These are phyloP conservation scores for Ophiostoma ips DNA, from an alignment of 2,329 filamentous ascomycete genomes.

Conservation along the genomic window DNA sequence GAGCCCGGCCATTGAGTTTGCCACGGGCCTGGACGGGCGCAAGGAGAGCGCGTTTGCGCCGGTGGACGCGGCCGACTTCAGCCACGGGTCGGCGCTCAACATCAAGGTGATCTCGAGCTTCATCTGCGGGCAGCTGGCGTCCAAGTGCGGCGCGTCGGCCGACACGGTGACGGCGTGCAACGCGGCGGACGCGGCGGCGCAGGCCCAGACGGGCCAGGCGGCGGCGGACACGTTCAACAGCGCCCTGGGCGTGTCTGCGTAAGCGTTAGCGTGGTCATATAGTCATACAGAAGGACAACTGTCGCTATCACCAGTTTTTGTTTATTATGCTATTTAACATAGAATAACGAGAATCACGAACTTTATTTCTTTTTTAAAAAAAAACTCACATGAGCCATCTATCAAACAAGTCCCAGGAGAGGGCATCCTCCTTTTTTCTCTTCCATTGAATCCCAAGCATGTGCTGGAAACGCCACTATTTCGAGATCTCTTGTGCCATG, in stretches of 20 bases:
- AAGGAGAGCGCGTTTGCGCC: conserved; percentile 28
- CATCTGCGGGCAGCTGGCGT: conserved; percentile 23
- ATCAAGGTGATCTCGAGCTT: conserved; percentile 25
- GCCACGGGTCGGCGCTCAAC: conserved; percentile 34
- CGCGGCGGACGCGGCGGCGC: conserved; percentile 20
- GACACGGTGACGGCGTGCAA: conserved; percentile 22
- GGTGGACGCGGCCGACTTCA: conserved; percentile 29
- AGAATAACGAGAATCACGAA: too few relatives aligned
- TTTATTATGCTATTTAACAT: not conserved
- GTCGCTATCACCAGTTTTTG: not conserved
- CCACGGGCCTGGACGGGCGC: conserved; percentile 32
- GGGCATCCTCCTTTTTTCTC: not conserved
- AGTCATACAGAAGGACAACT: too few relatives aligned
- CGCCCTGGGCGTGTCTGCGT: conserved; percentile 22
- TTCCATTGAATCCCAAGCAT: not conserved
- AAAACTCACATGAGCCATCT: not conserved
- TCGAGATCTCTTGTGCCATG: too few relatives aligned
- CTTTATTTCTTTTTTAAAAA: too few relatives aligned
- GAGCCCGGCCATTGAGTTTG: conserved; percentile 35
- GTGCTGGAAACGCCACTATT: not conserved
- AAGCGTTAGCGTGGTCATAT: too few relatives aligned
- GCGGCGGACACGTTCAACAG: conserved; percentile 27
- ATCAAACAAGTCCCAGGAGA: not conserved
- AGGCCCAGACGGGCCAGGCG: conserved; percentile 21
- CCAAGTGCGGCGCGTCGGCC: conserved; percentile 22